Evolutionary conservation across 192 early-diverging fungal genomes (phyloP).

Genomic region (Linnemannia exigua): DNA sequence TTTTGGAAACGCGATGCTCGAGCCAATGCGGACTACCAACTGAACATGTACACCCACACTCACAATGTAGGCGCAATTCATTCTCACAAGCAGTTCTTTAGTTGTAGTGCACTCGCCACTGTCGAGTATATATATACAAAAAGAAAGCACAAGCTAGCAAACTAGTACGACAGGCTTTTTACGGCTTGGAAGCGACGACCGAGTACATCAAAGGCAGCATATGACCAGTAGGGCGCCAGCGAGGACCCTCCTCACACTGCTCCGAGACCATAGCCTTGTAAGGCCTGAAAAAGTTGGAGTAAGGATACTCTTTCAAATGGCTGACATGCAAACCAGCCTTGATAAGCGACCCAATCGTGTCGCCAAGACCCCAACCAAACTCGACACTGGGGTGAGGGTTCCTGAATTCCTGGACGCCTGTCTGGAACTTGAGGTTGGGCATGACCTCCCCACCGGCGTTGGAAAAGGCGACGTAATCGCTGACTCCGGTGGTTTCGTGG

Average conservation of each 20-base stretch:
- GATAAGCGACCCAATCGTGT: constrained; percentile 27
- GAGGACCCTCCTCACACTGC: constrained; percentile 31
- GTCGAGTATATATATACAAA: not conserved
- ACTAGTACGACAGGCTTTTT: not conserved
- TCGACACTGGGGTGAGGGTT: constrained; percentile 24
- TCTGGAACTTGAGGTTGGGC: constrained; percentile 35
- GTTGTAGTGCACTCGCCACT: not conserved
- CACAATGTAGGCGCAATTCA: not conserved
- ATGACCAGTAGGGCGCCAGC: constrained; percentile 25
- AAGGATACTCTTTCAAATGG: constrained; percentile 51
- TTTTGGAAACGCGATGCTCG: not conserved
- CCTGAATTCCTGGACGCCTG: constrained; percentile 35
- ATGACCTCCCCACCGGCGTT: constrained; percentile 15
- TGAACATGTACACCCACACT: not conserved
- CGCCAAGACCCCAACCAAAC: constrained; percentile 45
- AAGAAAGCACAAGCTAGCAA: not conserved
- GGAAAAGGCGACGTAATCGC: constrained; percentile 39
- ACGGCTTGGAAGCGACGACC: constrained; percentile 21
- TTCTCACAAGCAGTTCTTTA: not conserved
- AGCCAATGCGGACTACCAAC: not conserved
- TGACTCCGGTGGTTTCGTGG: constrained; percentile 21
- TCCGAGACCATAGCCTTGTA: constrained; percentile 37
- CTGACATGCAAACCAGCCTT: constrained; percentile 16
- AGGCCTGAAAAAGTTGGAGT: constrained; percentile 51
- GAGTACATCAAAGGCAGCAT: constrained; percentile 56